Evolutionary conservation across 805 yeast species (phyloP).

Genomic region (Metschnikowia proteae): DNA sequence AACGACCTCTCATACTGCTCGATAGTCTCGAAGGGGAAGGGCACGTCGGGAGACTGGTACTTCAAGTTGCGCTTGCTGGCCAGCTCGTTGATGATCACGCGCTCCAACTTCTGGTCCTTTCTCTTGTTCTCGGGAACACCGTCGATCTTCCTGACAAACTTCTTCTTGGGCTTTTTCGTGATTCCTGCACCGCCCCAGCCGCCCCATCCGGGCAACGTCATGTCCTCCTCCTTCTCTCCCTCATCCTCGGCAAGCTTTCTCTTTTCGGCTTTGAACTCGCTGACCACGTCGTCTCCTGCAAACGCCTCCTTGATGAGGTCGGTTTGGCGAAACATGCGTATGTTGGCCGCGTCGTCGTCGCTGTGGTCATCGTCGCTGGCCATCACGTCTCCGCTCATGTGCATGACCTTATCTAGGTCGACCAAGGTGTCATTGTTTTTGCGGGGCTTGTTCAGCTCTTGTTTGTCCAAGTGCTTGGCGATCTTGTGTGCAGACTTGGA

Average conservation of each 20-base stretch:
- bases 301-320: conserved; percentile 87
- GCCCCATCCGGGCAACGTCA: conserved; percentile 96
- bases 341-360: conserved; percentile 34
- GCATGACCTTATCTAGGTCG: conserved; percentile 53
- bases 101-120: conserved; percentile 67
- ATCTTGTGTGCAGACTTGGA: conserved; percentile 41
- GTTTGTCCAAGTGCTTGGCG: conserved; percentile 31
- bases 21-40: conserved; percentile 87
- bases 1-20: conserved; percentile 94
- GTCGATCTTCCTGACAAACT: conserved; percentile 63
- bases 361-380: conserved; percentile 29
- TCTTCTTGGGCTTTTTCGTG: conserved; percentile 46
- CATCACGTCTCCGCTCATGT: conserved; percentile 40
- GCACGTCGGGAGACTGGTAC: conserved; percentile 86
- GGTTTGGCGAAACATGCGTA: conserved; percentile 66
- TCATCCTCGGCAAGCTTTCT: conserved; percentile 62
- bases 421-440: conserved; percentile 39
- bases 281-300: conserved; percentile 94
- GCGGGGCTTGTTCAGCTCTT: conserved; percentile 26
- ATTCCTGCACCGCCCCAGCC: conserved; percentile 79
- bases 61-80: conserved; percentile 79
- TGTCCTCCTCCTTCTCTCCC: conserved; percentile 81
- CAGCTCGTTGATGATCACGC: conserved; percentile 86
- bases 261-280: conserved; percentile 78
- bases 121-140: conserved; percentile 76